These are phyloP conservation scores for Populus hybrid DNA, from an alignment of 441 rosid species.

Conservation along the genomic window DNA sequence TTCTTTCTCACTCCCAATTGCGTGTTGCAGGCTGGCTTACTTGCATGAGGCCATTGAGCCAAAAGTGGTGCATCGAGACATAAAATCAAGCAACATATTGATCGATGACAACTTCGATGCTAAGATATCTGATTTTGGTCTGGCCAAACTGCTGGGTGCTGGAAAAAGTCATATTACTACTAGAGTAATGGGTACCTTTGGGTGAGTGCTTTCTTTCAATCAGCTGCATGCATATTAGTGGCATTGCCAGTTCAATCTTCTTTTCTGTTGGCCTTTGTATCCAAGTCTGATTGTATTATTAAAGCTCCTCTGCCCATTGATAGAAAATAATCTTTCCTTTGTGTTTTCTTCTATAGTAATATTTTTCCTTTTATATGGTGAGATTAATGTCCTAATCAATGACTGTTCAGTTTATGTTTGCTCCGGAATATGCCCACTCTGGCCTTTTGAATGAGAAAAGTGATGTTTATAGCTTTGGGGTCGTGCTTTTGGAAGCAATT, in stretches of 20 bases:
- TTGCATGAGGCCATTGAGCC: conserved; percentile 98
- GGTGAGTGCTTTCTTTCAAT: conserved; percentile 40
- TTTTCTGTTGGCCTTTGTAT: conserved; percentile 11
- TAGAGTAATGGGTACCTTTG: conserved; percentile 98
- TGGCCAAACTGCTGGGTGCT: conserved; percentile 88
- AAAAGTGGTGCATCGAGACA: conserved; percentile 96
- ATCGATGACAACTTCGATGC: conserved; percentile 83
- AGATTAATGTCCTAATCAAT: conserved; percentile 2
- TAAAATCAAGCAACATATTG: conserved; percentile 90
- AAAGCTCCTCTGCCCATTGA: background rate
- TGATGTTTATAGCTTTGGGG: conserved; percentile 84
- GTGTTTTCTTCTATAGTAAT: background rate
- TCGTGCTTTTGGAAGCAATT: conserved; percentile 82
- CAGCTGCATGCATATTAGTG: conserved; percentile 5
- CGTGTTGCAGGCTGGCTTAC: conserved; percentile 65
- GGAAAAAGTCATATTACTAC: conserved; percentile 95
- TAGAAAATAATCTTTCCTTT: background rate
- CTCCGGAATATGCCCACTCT: conserved; percentile 93
- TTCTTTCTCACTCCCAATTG: conserved; percentile 11
- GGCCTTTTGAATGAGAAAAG: conserved; percentile 91
- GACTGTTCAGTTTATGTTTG: conserved; percentile 65
- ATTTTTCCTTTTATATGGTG: background rate
- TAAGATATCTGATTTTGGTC: conserved; percentile 91
- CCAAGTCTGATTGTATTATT: conserved; percentile 6
- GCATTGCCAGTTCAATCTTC: background rate